Base-by-base conservation (phyloP, 2,329 filamentous ascomycete species). In the Metarhizium anisopliae region DNA sequence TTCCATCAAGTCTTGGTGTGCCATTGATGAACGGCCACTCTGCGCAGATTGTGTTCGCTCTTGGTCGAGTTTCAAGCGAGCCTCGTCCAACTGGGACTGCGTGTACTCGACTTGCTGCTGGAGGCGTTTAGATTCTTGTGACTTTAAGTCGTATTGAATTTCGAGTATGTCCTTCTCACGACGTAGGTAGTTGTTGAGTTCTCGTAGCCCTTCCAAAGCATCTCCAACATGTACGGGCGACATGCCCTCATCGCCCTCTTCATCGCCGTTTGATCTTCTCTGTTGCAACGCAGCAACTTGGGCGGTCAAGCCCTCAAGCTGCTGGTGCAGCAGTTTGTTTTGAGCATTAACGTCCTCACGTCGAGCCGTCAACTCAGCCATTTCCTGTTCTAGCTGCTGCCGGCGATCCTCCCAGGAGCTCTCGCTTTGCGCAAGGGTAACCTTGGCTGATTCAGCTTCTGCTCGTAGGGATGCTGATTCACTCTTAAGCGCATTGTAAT, bases 131-230 rank as follows among this genome's bases (percentile, higher is more conserved):
- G 84, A 80, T 71, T 99, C 94, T 64, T 95, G 90, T 0, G 85
- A 80, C 64, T 93, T 92, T 49, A 97, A 78, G 63, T 96, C 92
- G 64, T 91, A 89, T 66, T 97, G 93, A n/a, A 96, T 90, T 63
- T 99, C 93, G 8, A 96, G 81, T 61, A 99, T 97, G 68, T 97
- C 94, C 76, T 97, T 99, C 73, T 99, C 95, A 47, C 90, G 87
- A 50, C 93, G 87, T 59, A 99, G 77, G 69, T 94, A 99, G 59
- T 83, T 87, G 72, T 95, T 95, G 56, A 99, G 83, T 65, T 97
- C 93, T 59, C 94, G 88, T 10, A 96, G 81, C 54, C 89, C 89
- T 61, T 90, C 89, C 10, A 85, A 75, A 45, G 82, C 84, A 40
- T 83, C 77, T 52, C 83, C 78, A 4, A 81, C 73, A 6, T 78